Percentiles rank a stretch among this genome's conserved stretches.
phyloP scores from a whole-genome alignment of 1,139 yeast species.

The Fermentozyma sake region DNA sequence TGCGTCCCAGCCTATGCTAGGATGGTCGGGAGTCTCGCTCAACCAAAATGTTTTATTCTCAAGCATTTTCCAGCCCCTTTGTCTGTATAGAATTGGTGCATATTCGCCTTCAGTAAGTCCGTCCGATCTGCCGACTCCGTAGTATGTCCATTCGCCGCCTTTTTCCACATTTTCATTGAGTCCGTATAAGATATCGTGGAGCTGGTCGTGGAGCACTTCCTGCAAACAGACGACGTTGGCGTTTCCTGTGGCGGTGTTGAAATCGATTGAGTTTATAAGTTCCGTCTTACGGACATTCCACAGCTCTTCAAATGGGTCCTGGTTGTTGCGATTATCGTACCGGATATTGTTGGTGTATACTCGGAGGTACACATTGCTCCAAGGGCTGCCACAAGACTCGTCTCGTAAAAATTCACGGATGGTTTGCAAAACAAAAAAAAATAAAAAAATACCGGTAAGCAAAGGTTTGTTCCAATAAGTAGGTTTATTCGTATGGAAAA shows the following conservation, averaged over 20 bases:
- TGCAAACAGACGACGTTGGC: constrained; percentile 47
- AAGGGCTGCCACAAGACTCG: too few species aligned
- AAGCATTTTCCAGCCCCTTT: constrained; percentile 30
- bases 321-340: constrained; percentile 32
- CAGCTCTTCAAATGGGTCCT: constrained; percentile 31
- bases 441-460: too few species aligned
- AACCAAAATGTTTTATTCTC: constrained; percentile 39
- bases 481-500: too few species aligned
- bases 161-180: constrained; percentile 15
- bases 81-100: constrained; percentile 39
- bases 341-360: constrained; percentile 54
- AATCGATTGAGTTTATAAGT: constrained; percentile 35
- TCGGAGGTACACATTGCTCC: too few species aligned
- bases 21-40: constrained; percentile 44
- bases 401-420: too few species aligned
- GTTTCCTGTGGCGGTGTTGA: constrained; percentile 24
- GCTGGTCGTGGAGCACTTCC: constrained; percentile 51
- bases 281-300: constrained; percentile 41
- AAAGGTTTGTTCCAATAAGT: too few species aligned
- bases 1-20: constrained; percentile 32
- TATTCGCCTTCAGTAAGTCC: constrained; percentile 43
- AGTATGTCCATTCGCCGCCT: constrained; percentile 35
- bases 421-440: too few species aligned
- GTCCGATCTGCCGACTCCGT: constrained; percentile 46
- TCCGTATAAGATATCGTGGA: constrained; percentile 38